Percentiles rank a stretch among this genome's conserved stretches.
Evolutionary conservation across 1,284 basidiomycete species (phyloP).

Genomic region (Microbotryum saponariae): DNA sequence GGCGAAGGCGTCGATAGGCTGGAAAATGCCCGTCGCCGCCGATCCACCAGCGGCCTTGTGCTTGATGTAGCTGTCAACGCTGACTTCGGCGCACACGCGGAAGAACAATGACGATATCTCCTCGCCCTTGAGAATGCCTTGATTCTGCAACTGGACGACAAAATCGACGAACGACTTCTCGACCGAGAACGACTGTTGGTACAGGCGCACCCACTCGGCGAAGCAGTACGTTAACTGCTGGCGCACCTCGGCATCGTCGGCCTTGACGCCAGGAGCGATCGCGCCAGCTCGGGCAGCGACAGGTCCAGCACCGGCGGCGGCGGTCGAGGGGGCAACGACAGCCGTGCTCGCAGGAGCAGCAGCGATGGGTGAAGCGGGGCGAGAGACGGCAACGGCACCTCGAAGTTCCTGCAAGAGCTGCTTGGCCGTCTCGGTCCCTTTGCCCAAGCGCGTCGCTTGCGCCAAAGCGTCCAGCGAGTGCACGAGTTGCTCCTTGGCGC

Average conservation of each 20-base stretch:
- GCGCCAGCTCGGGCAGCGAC: conserved; percentile 13
- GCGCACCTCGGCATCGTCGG: conserved; percentile 33
- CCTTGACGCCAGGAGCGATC: neutral
- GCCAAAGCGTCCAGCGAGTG: conserved; percentile 75
- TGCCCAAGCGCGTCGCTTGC: conserved; percentile 62
- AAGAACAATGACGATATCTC: conserved; percentile 97
- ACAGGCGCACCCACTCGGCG: conserved; percentile 86
- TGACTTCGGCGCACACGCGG: conserved; percentile 91
- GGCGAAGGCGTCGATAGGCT: conserved; percentile 90
- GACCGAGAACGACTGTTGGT: conserved; percentile 72
- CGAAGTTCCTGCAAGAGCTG: neutral
- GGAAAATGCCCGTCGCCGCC: conserved; percentile 62
- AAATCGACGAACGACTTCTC: conserved; percentile 97
- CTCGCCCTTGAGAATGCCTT: conserved; percentile 92
- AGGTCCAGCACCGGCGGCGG: conserved; percentile 22
- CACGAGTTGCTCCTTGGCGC: conserved; percentile 69
- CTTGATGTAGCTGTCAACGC: conserved; percentile 85
- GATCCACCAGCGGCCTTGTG: conserved; percentile 69
- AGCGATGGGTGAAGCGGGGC: conserved; percentile 1
- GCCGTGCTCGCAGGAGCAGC: conserved; percentile 18
- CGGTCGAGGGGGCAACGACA: neutral
- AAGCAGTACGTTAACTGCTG: conserved; percentile 53
- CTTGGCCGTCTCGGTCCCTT: conserved; percentile 64
- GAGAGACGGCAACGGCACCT: neutral
- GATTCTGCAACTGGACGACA: conserved; percentile 90